Evolutionary conservation across 805 yeast species (phyloP), one percentile per base, ranked within the genome.

Genomic region (Metschnikowia henanensis): DNA sequence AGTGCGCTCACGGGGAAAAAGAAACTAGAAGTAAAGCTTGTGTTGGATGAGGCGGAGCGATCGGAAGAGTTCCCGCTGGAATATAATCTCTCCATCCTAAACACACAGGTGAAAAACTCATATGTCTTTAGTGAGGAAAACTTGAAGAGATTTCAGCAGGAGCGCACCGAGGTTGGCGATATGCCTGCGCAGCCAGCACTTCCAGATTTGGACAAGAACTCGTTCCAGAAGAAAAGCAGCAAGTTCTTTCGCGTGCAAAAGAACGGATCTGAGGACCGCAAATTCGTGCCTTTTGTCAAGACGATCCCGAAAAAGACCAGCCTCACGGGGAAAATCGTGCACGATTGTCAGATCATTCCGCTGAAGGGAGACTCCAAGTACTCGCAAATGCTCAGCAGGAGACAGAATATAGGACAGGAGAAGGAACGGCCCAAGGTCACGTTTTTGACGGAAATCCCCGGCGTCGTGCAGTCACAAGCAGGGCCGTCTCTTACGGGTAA

Each of bases 321-420:
- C 2, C 65, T 94, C 28, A 77, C 81, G 10, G 99, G 99, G 30
- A 87, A 90, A 29, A 83, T 92, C 22, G 86, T 84, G 44, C 97
- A 94, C 61, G 99, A 94, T 61, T 91, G 97, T 63, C 87, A 85
- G 55, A 83, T 88, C 17, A 79, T 85, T 39, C 97, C 98, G 10
- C 79, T 89, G 4, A 78, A 81, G 56, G 68, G 72, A 34, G 95
- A 89, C 58, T 75, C 79, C 22, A 84, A 84, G 60, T 89, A 90
- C 62, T 65, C 71, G 37, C 75, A 84, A 62, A 80, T 83, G 57
- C 75, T 81, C 53, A 37, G 56, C 37, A 73, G 79, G 58, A 72
- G 63, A 70, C 77, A 60, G 74, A 77, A 65, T 69, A 47, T 47
- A 21, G 58, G 61, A 31, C 39, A 33, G 32, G 70, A 61, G 7